Base-by-base conservation (phyloP, 23 red algal species). In the Cyanidioschyzon merolae region DNA sequence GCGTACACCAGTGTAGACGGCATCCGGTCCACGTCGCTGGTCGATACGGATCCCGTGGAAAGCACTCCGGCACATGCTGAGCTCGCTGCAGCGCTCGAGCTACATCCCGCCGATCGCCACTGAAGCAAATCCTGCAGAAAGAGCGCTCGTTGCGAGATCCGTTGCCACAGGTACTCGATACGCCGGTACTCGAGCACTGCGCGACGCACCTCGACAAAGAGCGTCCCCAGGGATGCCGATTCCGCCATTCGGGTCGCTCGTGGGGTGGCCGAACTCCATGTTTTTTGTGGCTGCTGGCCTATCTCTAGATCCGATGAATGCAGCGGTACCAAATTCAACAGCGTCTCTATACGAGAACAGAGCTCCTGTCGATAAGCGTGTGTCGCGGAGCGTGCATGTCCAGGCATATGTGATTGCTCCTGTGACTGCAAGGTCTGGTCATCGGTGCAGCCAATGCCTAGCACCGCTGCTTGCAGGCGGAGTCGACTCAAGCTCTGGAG, bases 151-250 rank as follows among this genome's bases (percentile, higher is more conserved):
- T 58, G 41, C 58, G 41, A 81, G 1, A 34, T 26, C 39, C 54
- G 78, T 41, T 58, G 35, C 78, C 78, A 81, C 41, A 81, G 50
- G 41, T 63, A 81, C 35, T 40, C 59, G 1, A 50, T 41, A 35
- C 59, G 58, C 45, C 78, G 78, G 41, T 81, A 81, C 68, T 81
- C 78, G 0, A 81, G 26, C 1, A 81, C 38, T 34, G 37, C 16
- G 1, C 40, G 1, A 2, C 36, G 50, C 40, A 40, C 1, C 21
- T 29, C 1, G 37, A 12, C 37, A 67, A 25, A 31, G 24, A 77
- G 54, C 40, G 54, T 7, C 3, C 40, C 50, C 17, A 77, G 75
- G 12, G 41, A n/a, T 21, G 7, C 12, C 7, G 12, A 15, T 21
- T 54, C 45, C 21, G 45, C 45, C 21, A 21, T 54, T 21, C 45